A percentile compares a stretch with the other conserved stretches of the same genome.
Evolutionary conservation across 768 basidiomycete genomes (phyloP).

Genomic region (Pisolithus marmoratus): DNA sequence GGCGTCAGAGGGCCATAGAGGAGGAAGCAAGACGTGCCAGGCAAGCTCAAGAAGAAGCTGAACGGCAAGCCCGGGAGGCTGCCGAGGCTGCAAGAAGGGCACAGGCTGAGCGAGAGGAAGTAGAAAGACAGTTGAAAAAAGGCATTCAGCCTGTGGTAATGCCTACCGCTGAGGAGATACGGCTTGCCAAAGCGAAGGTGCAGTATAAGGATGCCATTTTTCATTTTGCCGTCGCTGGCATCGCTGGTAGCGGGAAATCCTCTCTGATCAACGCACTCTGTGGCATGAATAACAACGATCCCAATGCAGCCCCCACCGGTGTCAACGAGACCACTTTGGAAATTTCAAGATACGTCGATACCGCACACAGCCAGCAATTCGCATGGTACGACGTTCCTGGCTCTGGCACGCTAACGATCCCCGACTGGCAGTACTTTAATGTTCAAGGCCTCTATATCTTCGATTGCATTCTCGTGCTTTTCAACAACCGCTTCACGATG

Average conservation of each 20-base stretch:
- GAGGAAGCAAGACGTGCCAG: neutral
- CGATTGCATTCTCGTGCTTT: constrained; percentile 29
- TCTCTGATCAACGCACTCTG: constrained; percentile 25
- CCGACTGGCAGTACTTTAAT: constrained; percentile 34
- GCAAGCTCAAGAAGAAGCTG: neutral
- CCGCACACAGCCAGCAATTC: constrained; percentile 12
- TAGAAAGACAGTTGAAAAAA: constrained; percentile 14
- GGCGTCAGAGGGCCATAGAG: constrained; percentile 5
- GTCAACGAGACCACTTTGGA: constrained; percentile 24
- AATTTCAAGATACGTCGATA: constrained; percentile 21
- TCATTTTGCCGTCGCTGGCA: constrained; percentile 31
- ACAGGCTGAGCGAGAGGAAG: constrained; percentile 6
- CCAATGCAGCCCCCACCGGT: constrained; percentile 22
- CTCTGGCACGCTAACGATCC: constrained; percentile 27
- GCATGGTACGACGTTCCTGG: constrained; percentile 34
- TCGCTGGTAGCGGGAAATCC: constrained; percentile 26
- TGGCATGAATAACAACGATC: constrained; percentile 17
- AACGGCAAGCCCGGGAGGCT: neutral
- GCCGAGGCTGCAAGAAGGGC: constrained; percentile 2
- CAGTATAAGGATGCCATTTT: constrained; percentile 21
- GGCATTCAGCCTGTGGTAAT: constrained; percentile 23
- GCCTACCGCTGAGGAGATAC: constrained; percentile 17
- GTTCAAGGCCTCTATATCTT: constrained; percentile 31
- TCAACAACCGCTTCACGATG: constrained; percentile 29
- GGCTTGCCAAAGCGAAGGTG: constrained; percentile 8